Evolutionary conservation across 2,329 filamentous ascomycete genomes (phyloP).

Genomic region (Knufia fluminis): DNA sequence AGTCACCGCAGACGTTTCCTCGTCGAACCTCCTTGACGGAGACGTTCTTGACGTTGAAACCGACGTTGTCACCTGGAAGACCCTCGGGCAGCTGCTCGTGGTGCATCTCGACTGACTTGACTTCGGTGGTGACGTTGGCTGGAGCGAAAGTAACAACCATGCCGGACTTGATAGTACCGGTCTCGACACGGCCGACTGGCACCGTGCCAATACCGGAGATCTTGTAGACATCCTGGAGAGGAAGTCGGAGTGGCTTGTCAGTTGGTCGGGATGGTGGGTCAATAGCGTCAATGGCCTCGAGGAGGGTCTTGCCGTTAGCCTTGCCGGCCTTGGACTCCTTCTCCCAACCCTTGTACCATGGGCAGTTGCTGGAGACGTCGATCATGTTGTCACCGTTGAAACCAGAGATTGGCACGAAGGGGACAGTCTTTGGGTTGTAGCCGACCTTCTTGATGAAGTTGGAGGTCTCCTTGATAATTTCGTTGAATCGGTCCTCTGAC

Average conservation of each 20-base stretch:
- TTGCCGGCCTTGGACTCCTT: conserved; percentile 92
- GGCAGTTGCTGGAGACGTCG: conserved; percentile 76
- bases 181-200: conserved; percentile 99
- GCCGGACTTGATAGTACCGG: conserved; percentile 80
- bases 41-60: conserved; percentile 99
- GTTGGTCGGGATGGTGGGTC: conserved; percentile 85
- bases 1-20: conserved; percentile 99
- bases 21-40: conserved; percentile 99
- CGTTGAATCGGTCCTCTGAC: conserved; percentile 90
- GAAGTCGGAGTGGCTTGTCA: conserved; percentile 99
- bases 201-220: conserved; percentile 99
- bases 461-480: conserved; percentile 99
- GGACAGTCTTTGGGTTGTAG: conserved; percentile 98
- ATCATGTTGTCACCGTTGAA: conserved; percentile 99
- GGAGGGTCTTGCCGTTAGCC: conserved; percentile 88
- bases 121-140: conserved; percentile 98
- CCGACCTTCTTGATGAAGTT: conserved; percentile 99
- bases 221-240: conserved; percentile 99
- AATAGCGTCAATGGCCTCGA: conserved; percentile 96
- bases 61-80: conserved; percentile 98
- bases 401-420: conserved; percentile 99
- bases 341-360: conserved; percentile 99
- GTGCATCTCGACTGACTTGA: conserved; percentile 99
- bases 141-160: conserved; percentile 95
- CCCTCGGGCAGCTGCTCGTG: conserved; percentile 97